These are phyloP conservation scores for Salix brachista DNA, from an alignment of 345 rosid genomes.

Conservation along the genomic window DNA sequence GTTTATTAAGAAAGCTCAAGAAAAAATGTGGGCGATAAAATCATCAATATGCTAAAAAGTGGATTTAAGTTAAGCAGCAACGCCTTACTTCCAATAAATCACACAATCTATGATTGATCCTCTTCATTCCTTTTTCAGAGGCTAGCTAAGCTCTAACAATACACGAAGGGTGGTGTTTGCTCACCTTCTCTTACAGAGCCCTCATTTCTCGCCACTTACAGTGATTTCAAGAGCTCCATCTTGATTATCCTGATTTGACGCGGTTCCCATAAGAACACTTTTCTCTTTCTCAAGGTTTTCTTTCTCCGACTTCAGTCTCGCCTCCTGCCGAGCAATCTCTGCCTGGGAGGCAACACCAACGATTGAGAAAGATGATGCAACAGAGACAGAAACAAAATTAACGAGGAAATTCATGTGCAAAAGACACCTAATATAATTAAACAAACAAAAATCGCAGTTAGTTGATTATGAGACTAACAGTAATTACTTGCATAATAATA, in stretches of 20 bases:
- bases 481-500: no score
- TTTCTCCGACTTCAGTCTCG: constrained; percentile 89
- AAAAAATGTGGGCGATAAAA: no score
- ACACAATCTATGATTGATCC: not conserved
- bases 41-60: no score
- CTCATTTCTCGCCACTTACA: constrained; percentile 91
- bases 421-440: no score
- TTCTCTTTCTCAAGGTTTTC: constrained; percentile 97
- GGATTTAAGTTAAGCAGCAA: not conserved
- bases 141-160: not conserved
- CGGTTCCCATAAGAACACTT: constrained; percentile 96
- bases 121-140: not conserved
- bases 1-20: no score
- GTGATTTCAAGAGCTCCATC: constrained; percentile 96
- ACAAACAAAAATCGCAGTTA: no score
- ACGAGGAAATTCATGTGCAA: no score
- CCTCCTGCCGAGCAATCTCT: constrained; percentile 89
- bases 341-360: constrained; percentile 38
- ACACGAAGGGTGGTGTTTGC: not conserved
- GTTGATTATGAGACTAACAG: no score
- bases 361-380: no score
- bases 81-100: not conserved
- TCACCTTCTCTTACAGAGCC: not conserved
- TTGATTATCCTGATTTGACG: constrained; percentile 91
- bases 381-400: no score